Evolutionary conservation across 2,329 filamentous ascomycete species (phyloP).

Genomic region (Colletotrichum tabaci): DNA sequence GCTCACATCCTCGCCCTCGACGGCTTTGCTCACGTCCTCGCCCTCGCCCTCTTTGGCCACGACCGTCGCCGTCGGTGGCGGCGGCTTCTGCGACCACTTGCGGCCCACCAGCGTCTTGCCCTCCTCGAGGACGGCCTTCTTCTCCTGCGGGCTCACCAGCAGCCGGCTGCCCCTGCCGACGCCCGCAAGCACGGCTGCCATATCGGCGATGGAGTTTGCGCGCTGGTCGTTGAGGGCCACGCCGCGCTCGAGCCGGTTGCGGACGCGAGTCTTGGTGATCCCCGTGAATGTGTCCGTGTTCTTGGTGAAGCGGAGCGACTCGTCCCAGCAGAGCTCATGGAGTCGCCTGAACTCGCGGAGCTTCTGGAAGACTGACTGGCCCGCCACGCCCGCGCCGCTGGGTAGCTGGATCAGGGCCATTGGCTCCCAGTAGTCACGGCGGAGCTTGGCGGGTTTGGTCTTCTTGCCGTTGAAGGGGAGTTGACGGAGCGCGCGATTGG

Average conservation of each 20-base stretch:
- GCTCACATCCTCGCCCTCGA: too few species aligned
- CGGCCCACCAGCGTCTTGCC: constrained; percentile 20
- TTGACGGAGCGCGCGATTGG: constrained; percentile 67
- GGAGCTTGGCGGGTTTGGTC: constrained; percentile 72
- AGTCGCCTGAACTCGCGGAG: constrained; percentile 75
- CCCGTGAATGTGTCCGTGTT: constrained; percentile 38
- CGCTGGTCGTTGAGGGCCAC: constrained; percentile 71
- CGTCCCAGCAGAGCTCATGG: constrained; percentile 75
- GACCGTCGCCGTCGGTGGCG: neutral
- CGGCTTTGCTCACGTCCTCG: neutral
- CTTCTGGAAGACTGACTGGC: constrained; percentile 73
- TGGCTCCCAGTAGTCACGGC: constrained; percentile 78
- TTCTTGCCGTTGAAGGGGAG: constrained; percentile 79
- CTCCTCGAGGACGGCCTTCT: constrained; percentile 33
- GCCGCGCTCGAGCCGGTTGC: constrained; percentile 62
- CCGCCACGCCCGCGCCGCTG: constrained; percentile 64
- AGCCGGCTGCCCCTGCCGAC: constrained; percentile 67
- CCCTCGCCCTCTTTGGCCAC: constrained; percentile 29
- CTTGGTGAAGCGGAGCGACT: constrained; percentile 50
- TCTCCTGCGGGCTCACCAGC: constrained; percentile 43
- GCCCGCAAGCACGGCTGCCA: constrained; percentile 71
- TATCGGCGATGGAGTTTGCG: constrained; percentile 74
- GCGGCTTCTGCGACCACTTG: constrained; percentile 36
- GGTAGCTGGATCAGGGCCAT: constrained; percentile 74
- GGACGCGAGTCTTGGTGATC: constrained; percentile 51